Evolutionary conservation across 2,329 filamentous ascomycete species (phyloP).

Genomic region (Trichophyton verrucosum): DNA sequence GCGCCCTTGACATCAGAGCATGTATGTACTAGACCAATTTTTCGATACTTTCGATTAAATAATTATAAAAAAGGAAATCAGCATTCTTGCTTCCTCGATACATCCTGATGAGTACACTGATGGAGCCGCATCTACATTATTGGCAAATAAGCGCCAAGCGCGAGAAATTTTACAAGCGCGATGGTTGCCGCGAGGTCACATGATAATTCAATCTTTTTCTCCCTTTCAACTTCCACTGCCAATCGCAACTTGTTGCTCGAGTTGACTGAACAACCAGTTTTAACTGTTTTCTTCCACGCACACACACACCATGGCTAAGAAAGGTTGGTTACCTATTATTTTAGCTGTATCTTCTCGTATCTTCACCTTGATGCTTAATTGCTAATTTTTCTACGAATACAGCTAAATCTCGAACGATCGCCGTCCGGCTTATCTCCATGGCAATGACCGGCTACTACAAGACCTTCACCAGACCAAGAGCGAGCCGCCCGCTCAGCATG

Average conservation of each 20-base stretch:
- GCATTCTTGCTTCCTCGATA: too few relatives aligned
- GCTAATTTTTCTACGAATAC: background rate
- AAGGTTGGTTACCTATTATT: background rate
- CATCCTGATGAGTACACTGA: too few relatives aligned
- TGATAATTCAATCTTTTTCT: background rate
- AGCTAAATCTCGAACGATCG: conserved; percentile 67
- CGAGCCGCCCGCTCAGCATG: conserved; percentile 80
- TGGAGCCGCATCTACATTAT: too few relatives aligned
- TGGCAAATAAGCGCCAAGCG: too few relatives aligned
- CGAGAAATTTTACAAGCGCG: too few relatives aligned
- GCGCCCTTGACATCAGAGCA: background rate
- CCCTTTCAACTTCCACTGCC: background rate
- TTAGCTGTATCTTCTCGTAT: background rate
- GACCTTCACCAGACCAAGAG: conserved; percentile 71
- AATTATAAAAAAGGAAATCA: too few relatives aligned
- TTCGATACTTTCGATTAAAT: too few relatives aligned
- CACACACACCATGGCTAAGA: background rate
- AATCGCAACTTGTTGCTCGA: background rate
- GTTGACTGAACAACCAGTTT: background rate
- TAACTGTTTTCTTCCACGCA: background rate
- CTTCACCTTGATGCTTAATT: background rate
- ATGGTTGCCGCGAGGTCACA: background rate
- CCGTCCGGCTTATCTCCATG: conserved; percentile 94
- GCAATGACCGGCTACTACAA: conserved; percentile 98
- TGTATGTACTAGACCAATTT: too few relatives aligned